Evolutionary conservation across 2,329 filamentous ascomycete genomes (phyloP), one percentile per base, ranked within the genome.

Genomic region (Drechslerella stenobrocha): DNA sequence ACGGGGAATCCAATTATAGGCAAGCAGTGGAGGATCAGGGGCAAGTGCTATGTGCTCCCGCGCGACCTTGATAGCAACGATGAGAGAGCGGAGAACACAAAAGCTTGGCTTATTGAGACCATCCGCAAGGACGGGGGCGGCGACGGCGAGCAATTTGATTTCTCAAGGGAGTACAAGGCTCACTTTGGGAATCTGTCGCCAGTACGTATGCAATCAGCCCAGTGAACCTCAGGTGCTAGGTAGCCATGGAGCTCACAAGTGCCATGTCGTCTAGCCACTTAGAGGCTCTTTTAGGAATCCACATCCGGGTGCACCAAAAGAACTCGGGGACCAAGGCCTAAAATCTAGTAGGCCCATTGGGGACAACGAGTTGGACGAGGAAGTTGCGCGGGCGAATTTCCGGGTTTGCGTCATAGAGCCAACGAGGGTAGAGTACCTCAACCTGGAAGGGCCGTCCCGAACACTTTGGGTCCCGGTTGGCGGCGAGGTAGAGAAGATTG

Each of bases 181-280:
- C 88, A 92, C 75, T 97, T 96, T 82, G 92, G 90, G 20, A 96
- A 96, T 76, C 78, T 93, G 72, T 87, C 83, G 71, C 91, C 92
- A 4, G 78, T 42, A 20, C 11, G 28, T 30, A 30, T 5, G 28
- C 28, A 30, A 11, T 11, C 28, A 30, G 11, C 28, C n/a, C n/a
- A n/a, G n/a, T n/a, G n/a, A n/a, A n/a, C n/a, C n/a, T n/a, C n/a
- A n/a, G n/a, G n/a, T n/a, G n/a, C n/a, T n/a, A n/a, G n/a, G 18
- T 7, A 6, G 13, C 15, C 18, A 7, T 5, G 18, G 6, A 42
- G 40, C 15, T 45, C 11, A 45, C 40, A 7, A 20, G 22, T 45
- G 2, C 22, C 3, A n/a, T 3, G 3, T 20, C 13, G 3, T 26
- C 20, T 23, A 47, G 44, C 80, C 1, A 90, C 95, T 86, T 82